Evolutionary conservation across 2,329 filamentous ascomycete genomes (phyloP).

Genomic region (Colletotrichum tabaci): DNA sequence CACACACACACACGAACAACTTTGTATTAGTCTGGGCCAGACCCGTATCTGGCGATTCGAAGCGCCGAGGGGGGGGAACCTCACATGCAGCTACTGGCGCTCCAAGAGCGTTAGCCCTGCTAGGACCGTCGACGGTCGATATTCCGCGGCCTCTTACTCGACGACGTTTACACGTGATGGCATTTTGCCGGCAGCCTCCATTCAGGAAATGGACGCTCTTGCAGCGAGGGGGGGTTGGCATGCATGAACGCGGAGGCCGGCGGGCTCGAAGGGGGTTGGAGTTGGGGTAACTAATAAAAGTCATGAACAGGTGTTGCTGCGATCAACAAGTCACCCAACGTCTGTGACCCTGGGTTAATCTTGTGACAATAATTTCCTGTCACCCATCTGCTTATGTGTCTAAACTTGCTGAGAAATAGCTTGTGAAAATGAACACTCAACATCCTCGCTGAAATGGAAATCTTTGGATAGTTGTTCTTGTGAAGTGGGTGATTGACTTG

Average conservation of each 20-base stretch:
- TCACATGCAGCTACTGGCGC: slow-evolving; percentile 38
- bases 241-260: not conserved
- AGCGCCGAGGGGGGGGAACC: slow-evolving; percentile 5
- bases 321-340: too few relatives aligned
- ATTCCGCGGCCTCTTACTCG: not conserved
- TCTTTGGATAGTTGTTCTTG: too few relatives aligned
- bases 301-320: not conserved
- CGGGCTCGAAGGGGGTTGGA: too few relatives aligned
- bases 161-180: slow-evolving; percentile 19
- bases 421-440: too few relatives aligned
- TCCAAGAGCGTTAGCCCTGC: not conserved
- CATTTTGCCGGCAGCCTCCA: not conserved
- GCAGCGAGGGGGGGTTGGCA: slow-evolving; percentile 17
- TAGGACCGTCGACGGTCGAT: not conserved
- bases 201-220: not conserved
- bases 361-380: slow-evolving; percentile 56
- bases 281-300: not conserved
- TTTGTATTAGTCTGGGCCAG: not conserved
- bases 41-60: slow-evolving; percentile 5
- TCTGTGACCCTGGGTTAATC: too few relatives aligned
- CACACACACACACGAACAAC: not conserved
- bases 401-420: too few relatives aligned
- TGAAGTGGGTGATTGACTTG: too few relatives aligned
- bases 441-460: too few relatives aligned
- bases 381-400: too few relatives aligned